A percentile compares a stretch with the other conserved stretches of the same genome.
Evolutionary conservation across 129 eudicot species (phyloP).

Genomic region (Logfia minima): DNA sequence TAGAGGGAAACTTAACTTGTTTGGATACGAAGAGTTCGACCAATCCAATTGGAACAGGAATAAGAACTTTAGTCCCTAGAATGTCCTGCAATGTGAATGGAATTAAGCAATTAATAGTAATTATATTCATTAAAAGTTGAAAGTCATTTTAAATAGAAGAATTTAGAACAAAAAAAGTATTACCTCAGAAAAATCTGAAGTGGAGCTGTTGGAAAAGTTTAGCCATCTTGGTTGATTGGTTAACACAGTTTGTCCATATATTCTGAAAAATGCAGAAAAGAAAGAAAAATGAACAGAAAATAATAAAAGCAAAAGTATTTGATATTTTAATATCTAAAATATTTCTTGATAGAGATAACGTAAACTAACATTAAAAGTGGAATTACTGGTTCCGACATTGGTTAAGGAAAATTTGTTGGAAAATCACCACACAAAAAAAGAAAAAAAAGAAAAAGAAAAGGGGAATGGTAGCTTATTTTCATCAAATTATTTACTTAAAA

Average conservation of each 20-base stretch:
- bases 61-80: conserved; percentile 61
- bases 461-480: too few relatives aligned
- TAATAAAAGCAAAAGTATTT: neutral
- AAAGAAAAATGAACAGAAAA: neutral
- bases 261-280: conserved; percentile 31
- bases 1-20: conserved; percentile 45
- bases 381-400: too few relatives aligned
- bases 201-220: conserved; percentile 54
- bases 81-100: conserved; percentile 46
- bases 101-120: neutral
- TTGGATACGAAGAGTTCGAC: conserved; percentile 70
- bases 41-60: conserved; percentile 65
- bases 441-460: too few relatives aligned
- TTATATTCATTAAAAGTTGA: neutral
- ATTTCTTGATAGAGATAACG: neutral
- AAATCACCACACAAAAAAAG: too few relatives aligned
- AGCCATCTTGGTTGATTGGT: conserved; percentile 76
- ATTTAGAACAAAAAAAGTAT: neutral
- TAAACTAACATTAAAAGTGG: too few relatives aligned
- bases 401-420: too few relatives aligned
- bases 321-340: neutral
- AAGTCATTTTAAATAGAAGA: neutral
- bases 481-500: too few relatives aligned
- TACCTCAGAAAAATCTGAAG: conserved; percentile 44
- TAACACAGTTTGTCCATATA: conserved; percentile 60